Percentiles rank a stretch among this genome's conserved stretches.
Conservation (phyloP, 164 flowering plant species). For the Kalanchoe fedtschenkoi region DNA sequence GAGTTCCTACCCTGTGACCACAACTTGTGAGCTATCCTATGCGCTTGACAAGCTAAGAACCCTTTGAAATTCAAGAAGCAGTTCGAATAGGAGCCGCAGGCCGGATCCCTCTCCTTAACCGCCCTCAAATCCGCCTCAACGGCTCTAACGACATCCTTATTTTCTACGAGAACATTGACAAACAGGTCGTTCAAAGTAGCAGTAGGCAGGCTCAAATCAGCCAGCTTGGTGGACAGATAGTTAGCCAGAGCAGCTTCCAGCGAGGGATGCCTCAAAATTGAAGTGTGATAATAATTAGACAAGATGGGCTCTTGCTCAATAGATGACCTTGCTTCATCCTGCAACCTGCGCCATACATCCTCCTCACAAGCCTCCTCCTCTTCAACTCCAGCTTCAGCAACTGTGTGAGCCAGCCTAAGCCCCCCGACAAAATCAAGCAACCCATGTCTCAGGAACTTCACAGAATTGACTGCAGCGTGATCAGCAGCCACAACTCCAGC, state of each 20-base stretch:
- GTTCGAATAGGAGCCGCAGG: slow-evolving; percentile 52
- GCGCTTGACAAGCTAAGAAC: slow-evolving; percentile 57
- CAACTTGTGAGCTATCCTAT: slow-evolving; percentile 49
- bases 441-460: too few species aligned
- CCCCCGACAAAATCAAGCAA: neutral
- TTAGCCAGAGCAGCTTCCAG: slow-evolving; percentile 42
- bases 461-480: too few species aligned
- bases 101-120: slow-evolving; percentile 60
- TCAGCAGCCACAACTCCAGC: too few species aligned
- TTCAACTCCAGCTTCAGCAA: neutral
- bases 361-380: slow-evolving; percentile 17
- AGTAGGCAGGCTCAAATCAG: slow-evolving; percentile 31
- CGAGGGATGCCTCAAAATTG: slow-evolving; percentile 38
- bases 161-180: slow-evolving; percentile 23
- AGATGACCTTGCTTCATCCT: slow-evolving; percentile 42
- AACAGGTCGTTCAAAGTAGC: slow-evolving; percentile 42
- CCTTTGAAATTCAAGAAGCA: slow-evolving; percentile 72
- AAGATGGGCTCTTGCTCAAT: slow-evolving; percentile 49
- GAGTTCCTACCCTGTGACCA: slow-evolving; percentile 48
- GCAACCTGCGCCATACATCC: slow-evolving; percentile 39
- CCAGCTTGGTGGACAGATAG: slow-evolving; percentile 35
- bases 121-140: slow-evolving; percentile 45
- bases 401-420: neutral
- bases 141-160: slow-evolving; percentile 27
- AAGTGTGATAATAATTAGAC: slow-evolving; percentile 33